Percentiles rank a stretch among this genome's conserved stretches.
Evolutionary conservation across 2,329 filamentous ascomycete genomes (phyloP).

Genomic region (Arthrinium puccinioides): DNA sequence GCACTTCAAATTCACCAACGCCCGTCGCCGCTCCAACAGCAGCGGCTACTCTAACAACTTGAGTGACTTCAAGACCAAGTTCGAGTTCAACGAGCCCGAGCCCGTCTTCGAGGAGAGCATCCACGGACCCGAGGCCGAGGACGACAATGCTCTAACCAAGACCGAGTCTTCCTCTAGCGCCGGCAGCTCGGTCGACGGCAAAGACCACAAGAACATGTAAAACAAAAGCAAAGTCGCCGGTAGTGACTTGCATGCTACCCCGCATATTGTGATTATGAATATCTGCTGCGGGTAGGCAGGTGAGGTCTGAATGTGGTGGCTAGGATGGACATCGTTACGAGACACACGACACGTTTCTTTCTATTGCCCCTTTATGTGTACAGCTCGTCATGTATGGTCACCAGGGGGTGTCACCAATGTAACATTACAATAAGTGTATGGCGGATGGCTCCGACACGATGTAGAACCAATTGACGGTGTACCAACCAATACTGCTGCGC

Average conservation of each 20-base stretch:
- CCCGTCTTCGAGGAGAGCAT: conserved; percentile 86
- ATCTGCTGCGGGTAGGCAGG: background rate
- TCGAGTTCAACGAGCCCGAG: conserved; percentile 82
- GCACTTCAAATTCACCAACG: conserved; percentile 74
- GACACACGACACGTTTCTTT: conserved; percentile 1
- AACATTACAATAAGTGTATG: conserved; percentile 4
- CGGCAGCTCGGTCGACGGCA: conserved; percentile 51
- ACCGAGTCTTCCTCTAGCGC: conserved; percentile 52
- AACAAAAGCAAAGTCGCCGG: conserved; percentile 2
- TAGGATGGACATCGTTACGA: background rate
- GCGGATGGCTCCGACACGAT: conserved; percentile 1
- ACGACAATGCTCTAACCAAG: conserved; percentile 51
- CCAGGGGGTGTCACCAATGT: conserved; percentile 5
- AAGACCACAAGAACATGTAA: conserved; percentile 15
- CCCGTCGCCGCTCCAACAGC: conserved; percentile 89
- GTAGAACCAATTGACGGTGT: conserved; percentile 7
- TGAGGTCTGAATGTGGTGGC: background rate
- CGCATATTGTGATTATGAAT: conserved; percentile 1
- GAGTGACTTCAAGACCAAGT: conserved; percentile 90
- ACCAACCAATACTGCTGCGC: no score
- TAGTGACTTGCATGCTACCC: background rate
- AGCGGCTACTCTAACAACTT: conserved; percentile 64
- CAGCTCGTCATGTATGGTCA: background rate
- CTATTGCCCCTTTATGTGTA: background rate
- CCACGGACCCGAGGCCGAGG: conserved; percentile 58